Evolutionary conservation across 2,329 filamentous ascomycete genomes (phyloP).

Genomic region (Teratosphaeria pseudoeucalypti): DNA sequence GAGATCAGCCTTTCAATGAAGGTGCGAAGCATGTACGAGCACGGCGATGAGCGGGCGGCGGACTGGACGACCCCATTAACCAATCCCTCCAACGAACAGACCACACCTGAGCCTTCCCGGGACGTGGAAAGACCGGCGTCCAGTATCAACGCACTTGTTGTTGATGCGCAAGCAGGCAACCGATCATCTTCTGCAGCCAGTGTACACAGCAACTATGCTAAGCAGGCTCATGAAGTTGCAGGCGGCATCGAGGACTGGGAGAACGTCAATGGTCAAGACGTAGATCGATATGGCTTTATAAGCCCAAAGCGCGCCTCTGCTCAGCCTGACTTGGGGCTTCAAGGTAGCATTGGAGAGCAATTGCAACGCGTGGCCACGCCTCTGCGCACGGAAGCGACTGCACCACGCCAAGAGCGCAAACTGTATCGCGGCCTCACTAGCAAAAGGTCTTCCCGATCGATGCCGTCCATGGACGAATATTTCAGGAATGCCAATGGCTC

Average conservation of each 20-base stretch:
- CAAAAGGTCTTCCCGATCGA: conserved; percentile 32
- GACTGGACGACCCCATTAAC: conserved; percentile 27
- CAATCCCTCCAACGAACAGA: not conserved
- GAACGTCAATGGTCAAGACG: conserved; percentile 47
- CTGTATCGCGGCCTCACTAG: conserved; percentile 42
- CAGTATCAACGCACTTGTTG: not conserved
- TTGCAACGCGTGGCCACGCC: conserved; percentile 52
- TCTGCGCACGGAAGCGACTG: conserved; percentile 45
- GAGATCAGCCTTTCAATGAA: conserved; percentile 53
- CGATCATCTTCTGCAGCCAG: conserved; percentile 2
- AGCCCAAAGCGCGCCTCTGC: conserved; percentile 31
- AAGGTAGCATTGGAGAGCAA: conserved; percentile 15
- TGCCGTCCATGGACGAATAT: conserved; percentile 19
- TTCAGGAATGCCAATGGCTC: conserved; percentile 27
- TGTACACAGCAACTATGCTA: conserved; percentile 12
- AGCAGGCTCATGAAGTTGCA: conserved; percentile 47
- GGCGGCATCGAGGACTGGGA: conserved; percentile 58
- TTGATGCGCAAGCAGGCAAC: not conserved
- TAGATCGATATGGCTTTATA: conserved; percentile 59
- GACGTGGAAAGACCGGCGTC: not conserved
- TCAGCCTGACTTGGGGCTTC: conserved; percentile 12
- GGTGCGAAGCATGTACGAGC: conserved; percentile 54
- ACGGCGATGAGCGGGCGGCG: conserved; percentile 46
- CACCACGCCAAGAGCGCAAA: conserved; percentile 44
- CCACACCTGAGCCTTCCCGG: not conserved